A percentile compares a stretch with the other conserved stretches of the same genome.
Conservation (phyloP, 306 rosid species). For the Herpetospermum pedunculosum region DNA sequence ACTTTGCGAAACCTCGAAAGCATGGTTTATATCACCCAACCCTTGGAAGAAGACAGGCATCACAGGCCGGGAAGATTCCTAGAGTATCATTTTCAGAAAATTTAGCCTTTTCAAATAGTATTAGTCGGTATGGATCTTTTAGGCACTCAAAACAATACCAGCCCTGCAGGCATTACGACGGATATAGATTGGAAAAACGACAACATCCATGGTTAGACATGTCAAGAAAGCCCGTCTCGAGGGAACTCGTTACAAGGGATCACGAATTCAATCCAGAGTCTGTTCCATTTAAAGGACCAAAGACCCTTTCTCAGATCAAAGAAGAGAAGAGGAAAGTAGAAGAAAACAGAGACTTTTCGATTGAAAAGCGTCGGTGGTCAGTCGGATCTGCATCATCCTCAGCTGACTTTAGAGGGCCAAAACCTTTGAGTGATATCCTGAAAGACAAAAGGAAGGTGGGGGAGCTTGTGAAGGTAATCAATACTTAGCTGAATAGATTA, state of each 20-base stretch:
- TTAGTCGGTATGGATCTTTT: constrained; percentile 20
- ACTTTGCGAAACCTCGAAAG: constrained; percentile 19
- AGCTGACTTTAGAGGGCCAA: constrained; percentile 5
- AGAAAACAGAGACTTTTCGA: not conserved
- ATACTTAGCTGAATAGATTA: not conserved
- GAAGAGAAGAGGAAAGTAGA: constrained; percentile 9
- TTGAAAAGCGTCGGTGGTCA: not conserved
- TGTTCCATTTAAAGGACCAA: constrained; percentile 41
- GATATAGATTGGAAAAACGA: constrained; percentile 23
- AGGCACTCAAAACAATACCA: constrained; percentile 33
- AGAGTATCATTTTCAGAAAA: not conserved
- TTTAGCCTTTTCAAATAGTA: constrained; percentile 19
- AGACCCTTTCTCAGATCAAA: constrained; percentile 9
- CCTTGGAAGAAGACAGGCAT: constrained; percentile 34
- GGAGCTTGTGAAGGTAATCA: not conserved
- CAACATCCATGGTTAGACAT: constrained; percentile 20
- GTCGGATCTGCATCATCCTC: not conserved
- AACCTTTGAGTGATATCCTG: constrained; percentile 3
- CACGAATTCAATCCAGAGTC: constrained; percentile 19
- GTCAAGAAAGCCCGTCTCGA: constrained; percentile 28
- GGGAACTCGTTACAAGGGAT: constrained; percentile 21
- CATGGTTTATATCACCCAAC: constrained; percentile 15
- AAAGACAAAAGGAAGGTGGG: constrained; percentile 11
- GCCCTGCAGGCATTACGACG: constrained; percentile 27
- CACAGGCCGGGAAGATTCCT: constrained; percentile 19